phyloP scores from a whole-genome alignment of 106 monocot species.

The Cymbidium sinense region DNA sequence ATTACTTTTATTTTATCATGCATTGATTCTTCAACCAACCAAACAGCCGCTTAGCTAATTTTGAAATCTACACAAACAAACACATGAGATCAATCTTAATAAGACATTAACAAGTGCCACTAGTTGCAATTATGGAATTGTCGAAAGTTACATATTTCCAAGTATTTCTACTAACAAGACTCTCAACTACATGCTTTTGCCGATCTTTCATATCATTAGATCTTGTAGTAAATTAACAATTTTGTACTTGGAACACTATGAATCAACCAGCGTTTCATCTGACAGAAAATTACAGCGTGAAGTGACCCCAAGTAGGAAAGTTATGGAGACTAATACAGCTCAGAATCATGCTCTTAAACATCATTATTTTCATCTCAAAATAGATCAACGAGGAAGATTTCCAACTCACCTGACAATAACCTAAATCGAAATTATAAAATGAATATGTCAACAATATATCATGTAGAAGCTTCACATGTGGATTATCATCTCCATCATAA shows the following conservation, averaged over 20 bases:
- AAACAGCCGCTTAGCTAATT: no score
- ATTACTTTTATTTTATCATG: no score
- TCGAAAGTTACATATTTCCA: neutral
- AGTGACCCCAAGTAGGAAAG: neutral
- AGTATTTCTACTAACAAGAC: neutral
- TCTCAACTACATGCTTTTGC: neutral
- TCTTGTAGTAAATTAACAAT: neutral
- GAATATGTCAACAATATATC: slow-evolving; percentile 85
- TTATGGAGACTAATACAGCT: neutral
- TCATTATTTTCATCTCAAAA: neutral
- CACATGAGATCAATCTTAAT: no score
- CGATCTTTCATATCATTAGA: neutral
- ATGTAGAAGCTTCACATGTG: slow-evolving; percentile 56
- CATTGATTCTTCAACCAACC: no score
- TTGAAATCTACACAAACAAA: no score
- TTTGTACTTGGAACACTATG: neutral
- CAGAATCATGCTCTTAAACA: neutral
- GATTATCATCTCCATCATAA: slow-evolving; percentile 90
- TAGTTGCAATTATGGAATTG: neutral
- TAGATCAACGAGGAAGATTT: neutral
- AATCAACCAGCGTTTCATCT: neutral
- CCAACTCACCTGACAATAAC: slow-evolving; percentile 75
- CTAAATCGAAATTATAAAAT: slow-evolving; percentile 92
- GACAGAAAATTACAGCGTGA: neutral
- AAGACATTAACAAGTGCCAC: neutral